These are phyloP conservation scores for Hypoxylon intermedium DNA, from an alignment of 495 filamentous ascomycete genomes.

Conservation along the genomic window DNA sequence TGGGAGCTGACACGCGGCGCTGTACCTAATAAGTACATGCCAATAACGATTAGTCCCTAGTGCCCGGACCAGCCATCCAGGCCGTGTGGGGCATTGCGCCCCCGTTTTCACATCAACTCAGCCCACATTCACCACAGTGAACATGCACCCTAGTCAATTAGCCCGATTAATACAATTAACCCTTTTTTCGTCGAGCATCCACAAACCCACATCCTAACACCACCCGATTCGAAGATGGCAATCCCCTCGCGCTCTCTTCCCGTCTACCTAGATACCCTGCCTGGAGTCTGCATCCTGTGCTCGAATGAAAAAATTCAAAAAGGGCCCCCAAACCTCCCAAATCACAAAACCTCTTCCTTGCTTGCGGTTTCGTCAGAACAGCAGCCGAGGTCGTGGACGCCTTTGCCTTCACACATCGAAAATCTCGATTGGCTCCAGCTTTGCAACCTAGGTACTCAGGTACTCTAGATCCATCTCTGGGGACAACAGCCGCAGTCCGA, in stretches of 20 bases:
- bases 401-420: conserved; percentile 14
- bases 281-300: background rate
- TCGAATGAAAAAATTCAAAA: conserved; percentile 5
- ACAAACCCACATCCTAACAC: background rate
- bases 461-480: too few species aligned
- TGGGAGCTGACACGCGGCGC: background rate
- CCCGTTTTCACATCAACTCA: conserved; percentile 28
- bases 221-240: conserved; percentile 25
- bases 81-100: conserved; percentile 31
- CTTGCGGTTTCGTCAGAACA: conserved; percentile 13
- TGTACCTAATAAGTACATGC: conserved; percentile 7
- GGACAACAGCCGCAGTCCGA: conserved; percentile 15
- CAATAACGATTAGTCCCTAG: background rate
- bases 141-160: conserved; percentile 6
- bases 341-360: background rate
- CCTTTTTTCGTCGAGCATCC: background rate
- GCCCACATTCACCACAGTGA: conserved; percentile 25
- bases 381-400: conserved; percentile 1
- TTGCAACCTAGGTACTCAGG: background rate
- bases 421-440: conserved; percentile 2
- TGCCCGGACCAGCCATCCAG: background rate
- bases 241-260: conserved; percentile 16
- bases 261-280: too few species aligned
- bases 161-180: background rate
- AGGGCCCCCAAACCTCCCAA: conserved; percentile 10